These are phyloP conservation scores for Corchorus capsularis DNA, from an alignment of 345 rosid species.

Conservation along the genomic window DNA sequence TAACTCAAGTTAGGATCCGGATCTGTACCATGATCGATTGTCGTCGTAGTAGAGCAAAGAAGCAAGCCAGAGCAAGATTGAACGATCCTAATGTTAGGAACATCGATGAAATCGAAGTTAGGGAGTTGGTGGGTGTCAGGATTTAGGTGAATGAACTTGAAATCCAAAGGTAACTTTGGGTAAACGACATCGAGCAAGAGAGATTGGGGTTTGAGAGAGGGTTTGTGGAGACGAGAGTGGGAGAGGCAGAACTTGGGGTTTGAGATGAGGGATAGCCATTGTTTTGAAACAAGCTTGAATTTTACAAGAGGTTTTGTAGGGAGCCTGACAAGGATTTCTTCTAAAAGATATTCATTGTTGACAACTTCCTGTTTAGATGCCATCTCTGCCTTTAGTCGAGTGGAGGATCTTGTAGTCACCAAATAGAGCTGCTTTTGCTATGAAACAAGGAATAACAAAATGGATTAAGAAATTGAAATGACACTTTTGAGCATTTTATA, in stretches of 20 bases:
- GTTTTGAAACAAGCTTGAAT: background rate
- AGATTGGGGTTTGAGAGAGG: background rate
- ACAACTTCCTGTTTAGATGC: background rate
- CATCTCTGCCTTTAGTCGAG: background rate
- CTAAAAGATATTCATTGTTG: background rate
- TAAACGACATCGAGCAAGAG: background rate
- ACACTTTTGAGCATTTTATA: too few species aligned
- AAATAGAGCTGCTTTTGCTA: background rate
- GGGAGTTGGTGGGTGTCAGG: background rate
- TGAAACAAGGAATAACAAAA: background rate
- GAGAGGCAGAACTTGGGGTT: background rate
- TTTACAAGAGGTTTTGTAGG: background rate
- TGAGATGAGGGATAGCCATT: background rate
- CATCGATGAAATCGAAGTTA: background rate
- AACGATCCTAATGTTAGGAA: background rate
- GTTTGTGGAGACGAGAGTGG: background rate
- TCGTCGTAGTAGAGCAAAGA: background rate
- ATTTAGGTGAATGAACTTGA: background rate
- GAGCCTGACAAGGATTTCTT: background rate
- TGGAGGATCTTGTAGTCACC: background rate
- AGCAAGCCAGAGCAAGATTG: background rate
- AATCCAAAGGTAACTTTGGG: background rate
- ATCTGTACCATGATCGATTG: too few species aligned
- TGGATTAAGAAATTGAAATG: background rate
- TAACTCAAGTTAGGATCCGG: background rate